Evolutionary conservation across 805 yeast species (phyloP).

Genomic region (Sugiyamaella mastotermitis): DNA sequence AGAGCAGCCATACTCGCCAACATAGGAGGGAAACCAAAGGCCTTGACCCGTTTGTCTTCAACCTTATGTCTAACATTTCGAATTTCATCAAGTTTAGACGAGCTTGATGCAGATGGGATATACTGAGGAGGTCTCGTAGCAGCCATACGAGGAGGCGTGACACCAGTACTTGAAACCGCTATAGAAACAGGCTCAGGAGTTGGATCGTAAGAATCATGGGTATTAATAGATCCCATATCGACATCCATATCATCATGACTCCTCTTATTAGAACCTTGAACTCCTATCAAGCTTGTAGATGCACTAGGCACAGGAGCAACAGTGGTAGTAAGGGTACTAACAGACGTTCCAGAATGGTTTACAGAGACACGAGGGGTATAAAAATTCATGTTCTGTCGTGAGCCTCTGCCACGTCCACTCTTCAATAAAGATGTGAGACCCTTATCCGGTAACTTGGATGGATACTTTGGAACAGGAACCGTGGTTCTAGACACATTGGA

Average conservation of each 20-base stretch:
- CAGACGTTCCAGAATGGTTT: too few relatives aligned
- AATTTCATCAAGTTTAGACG: too few relatives aligned
- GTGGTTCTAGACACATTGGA: neutral
- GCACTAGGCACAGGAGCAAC: too few relatives aligned
- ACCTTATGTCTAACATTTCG: too few relatives aligned
- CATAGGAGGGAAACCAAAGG: slow-evolving; percentile 27
- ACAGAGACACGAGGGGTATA: too few relatives aligned
- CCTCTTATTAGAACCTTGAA: too few relatives aligned
- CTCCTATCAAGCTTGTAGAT: too few relatives aligned
- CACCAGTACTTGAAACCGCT: neutral
- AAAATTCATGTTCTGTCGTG: too few relatives aligned
- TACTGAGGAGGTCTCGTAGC: slow-evolving; percentile 17
- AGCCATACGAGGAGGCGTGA: neutral
- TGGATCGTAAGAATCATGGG: neutral
- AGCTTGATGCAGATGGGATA: slow-evolving; percentile 6
- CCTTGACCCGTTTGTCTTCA: slow-evolving; percentile 18
- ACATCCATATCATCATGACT: too few relatives aligned
- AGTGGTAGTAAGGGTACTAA: too few relatives aligned
- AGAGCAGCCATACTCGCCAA: slow-evolving; percentile 14
- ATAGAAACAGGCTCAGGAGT: neutral
- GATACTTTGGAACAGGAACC: slow-evolving; percentile 2
- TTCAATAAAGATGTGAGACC: slow-evolving; percentile 12
- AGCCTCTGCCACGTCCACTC: slow-evolving; percentile 1
- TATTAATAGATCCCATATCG: neutral
- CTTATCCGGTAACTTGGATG: slow-evolving; percentile 9